Conservation (phyloP, 306 rosid genomes). For the Vicia sativa region DNA sequence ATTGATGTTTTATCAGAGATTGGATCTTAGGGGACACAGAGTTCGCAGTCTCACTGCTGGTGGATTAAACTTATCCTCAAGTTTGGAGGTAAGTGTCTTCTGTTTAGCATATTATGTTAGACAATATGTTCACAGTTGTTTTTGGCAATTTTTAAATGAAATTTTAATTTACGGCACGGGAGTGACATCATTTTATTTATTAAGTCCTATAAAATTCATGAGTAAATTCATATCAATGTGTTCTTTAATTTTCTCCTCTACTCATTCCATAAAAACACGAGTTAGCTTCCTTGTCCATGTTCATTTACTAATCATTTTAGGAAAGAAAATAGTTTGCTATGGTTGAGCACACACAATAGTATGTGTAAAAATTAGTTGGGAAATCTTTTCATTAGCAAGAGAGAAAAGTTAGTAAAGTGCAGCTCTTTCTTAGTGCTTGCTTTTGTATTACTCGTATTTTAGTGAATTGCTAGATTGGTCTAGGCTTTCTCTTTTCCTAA, state of each 20-base stretch:
- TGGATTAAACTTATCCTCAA: slow-evolving; percentile 91
- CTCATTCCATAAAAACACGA: slow-evolving; percentile 7
- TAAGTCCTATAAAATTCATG: not conserved
- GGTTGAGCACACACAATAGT: slow-evolving; percentile 2
- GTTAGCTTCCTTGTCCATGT: slow-evolving; percentile 1
- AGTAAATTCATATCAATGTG: slow-evolving; percentile 21
- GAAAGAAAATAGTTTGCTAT: slow-evolving; percentile 7
- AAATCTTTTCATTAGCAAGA: slow-evolving; percentile 13
- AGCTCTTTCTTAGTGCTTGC: slow-evolving; percentile 8
- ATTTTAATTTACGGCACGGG: slow-evolving; percentile 6
- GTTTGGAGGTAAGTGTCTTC: slow-evolving; percentile 77
- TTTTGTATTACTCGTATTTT: slow-evolving; percentile 12
- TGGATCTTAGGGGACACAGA: slow-evolving; percentile 98
- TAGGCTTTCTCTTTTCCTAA: slow-evolving; percentile 18
- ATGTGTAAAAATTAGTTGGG: slow-evolving; percentile 8
- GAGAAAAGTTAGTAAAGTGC: slow-evolving; percentile 7
- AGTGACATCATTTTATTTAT: not conserved
- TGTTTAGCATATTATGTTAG: slow-evolving; percentile 10
- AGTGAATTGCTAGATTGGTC: slow-evolving; percentile 3
- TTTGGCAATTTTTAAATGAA: not conserved
- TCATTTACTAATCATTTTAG: not conserved
- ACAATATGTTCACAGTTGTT: slow-evolving; percentile 18
- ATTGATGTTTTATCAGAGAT: slow-evolving; percentile 58
- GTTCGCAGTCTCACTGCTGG: slow-evolving; percentile 87
- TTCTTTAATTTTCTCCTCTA: slow-evolving; percentile 20